Evolutionary conservation across 208 protist genomes (phyloP), one percentile per base, ranked within the genome.

Genomic region (Ichthyophonus hoferi): DNA sequence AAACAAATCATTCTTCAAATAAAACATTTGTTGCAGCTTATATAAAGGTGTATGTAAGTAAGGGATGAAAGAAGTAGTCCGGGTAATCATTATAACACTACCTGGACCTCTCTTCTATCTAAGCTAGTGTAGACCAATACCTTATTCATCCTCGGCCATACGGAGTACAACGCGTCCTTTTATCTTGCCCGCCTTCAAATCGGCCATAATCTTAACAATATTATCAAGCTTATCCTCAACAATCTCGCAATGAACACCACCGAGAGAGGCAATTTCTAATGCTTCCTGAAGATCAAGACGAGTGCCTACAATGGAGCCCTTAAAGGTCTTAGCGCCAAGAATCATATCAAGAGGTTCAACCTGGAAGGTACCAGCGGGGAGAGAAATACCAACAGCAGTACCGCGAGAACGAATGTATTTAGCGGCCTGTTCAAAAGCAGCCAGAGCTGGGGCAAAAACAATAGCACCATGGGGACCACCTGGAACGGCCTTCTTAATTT

Each of bases 281-380:
- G 79, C 79, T 42, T 83, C 79, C 2, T 83, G 31, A 1, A 83
- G 3, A 42, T 83, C 79, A 41, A 33, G 38, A 41, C 31, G 33
- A 1, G 79, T 83, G 35, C 79, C 79, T 31, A 83, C 79, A 83
- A 83, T 83, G 38, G 79, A 83, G 7, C 79, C 79, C 2, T 31
- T 1, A 34, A 83, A 17, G 7, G 35, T 83, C 38, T 83, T 83
- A 31, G 33, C 1, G 35, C 40, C 33, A 1, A 83, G 7, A 35
- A 81, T 38, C 77, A 12, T 12, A 38, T 12, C 34, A 38, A 81
- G n/a, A 35, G n/a, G 2, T 12, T 81, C 77, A 38, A n/a, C 24
- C 7, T n/a, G 2, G n/a, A 81, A 81, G 35, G 7, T 35, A n/a
- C 77, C 77, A 81, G 77, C 12, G 7, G 77, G 33, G 7, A 81